A percentile compares a stretch with the other conserved stretches of the same genome.
These are phyloP conservation scores for Psilocybe azurescens DNA, from an alignment of 768 basidiomycete species.

Conservation along the genomic window DNA sequence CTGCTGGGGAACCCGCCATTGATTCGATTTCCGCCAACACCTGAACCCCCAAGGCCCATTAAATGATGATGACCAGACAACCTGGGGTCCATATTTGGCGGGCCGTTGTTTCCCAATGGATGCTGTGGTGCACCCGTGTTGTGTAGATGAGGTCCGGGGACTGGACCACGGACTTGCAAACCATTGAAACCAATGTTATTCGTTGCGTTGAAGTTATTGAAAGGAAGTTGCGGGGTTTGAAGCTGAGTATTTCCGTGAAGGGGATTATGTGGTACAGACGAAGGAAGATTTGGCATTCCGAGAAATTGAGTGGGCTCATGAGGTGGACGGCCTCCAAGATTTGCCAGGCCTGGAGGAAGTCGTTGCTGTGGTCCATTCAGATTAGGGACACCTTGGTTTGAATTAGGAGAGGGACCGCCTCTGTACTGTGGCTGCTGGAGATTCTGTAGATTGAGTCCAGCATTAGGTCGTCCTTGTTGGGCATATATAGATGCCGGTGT, in stretches of 20 bases:
- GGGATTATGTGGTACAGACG: constrained; percentile 49
- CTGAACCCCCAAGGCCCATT: constrained; percentile 52
- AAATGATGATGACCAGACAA: constrained; percentile 55
- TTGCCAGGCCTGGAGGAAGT: constrained; percentile 81
- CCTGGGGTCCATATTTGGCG: constrained; percentile 62
- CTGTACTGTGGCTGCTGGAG: constrained; percentile 71
- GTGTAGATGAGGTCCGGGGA: constrained; percentile 50
- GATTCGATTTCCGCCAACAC: constrained; percentile 50
- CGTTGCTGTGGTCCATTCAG: constrained; percentile 58
- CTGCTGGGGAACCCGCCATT: constrained; percentile 56
- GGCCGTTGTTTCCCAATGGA: constrained; percentile 56
- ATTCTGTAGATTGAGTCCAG: constrained; percentile 60
- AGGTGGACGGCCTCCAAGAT: constrained; percentile 81
- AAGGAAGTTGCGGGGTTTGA: constrained; percentile 45
- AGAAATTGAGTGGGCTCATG: constrained; percentile 77
- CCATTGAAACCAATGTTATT: constrained; percentile 50
- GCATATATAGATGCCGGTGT: constrained; percentile 54
- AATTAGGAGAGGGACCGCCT: constrained; percentile 69
- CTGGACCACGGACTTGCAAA: constrained; percentile 58
- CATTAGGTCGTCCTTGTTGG: constrained; percentile 59
- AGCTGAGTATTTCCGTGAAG: constrained; percentile 49
- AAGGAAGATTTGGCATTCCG: constrained; percentile 50
- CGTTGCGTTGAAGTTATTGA: constrained; percentile 56
- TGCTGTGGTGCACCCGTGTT: constrained; percentile 25
- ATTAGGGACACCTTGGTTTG: constrained; percentile 49